phyloP scores from a whole-genome alignment of 2,329 filamentous ascomycete species.

The Malbranchea zuffiana region DNA sequence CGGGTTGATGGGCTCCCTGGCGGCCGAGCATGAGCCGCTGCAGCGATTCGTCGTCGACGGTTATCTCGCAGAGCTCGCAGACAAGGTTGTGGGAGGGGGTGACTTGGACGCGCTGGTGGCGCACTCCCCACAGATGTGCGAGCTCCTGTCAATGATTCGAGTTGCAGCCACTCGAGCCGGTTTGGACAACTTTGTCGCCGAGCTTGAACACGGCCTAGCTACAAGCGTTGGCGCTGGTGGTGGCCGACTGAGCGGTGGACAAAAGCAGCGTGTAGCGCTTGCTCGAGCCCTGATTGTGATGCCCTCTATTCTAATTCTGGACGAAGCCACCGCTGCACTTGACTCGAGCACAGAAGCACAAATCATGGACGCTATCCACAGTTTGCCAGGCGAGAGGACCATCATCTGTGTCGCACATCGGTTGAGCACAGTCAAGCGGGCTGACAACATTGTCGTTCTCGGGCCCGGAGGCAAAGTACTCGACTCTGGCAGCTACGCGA shows the following conservation, averaged over 20 bases:
- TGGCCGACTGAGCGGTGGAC: constrained; percentile 21
- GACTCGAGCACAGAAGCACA: constrained; percentile 20
- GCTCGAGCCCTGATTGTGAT: constrained; percentile 71
- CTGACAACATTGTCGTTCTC: constrained; percentile 23
- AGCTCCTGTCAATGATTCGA: constrained; percentile 35
- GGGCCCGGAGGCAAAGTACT: constrained; percentile 18
- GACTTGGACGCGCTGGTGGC: constrained; percentile 39
- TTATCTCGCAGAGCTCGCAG: constrained; percentile 41
- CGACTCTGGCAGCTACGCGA: constrained; percentile 20
- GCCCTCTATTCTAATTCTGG: constrained; percentile 57
- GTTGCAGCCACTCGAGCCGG: constrained; percentile 48
- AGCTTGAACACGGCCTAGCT: constrained; percentile 40
- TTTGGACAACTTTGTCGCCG: constrained; percentile 45
- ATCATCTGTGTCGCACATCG: constrained; percentile 23
- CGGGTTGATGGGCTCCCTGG: constrained; percentile 44
- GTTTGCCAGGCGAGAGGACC: constrained; percentile 15
- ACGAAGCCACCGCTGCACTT: constrained; percentile 23
- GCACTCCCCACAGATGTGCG: constrained; percentile 36
- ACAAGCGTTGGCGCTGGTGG: constrained; percentile 50
- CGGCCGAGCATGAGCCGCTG: constrained; percentile 31
- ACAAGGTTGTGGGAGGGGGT: constrained; percentile 42
- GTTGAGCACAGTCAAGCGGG: constrained; percentile 20
- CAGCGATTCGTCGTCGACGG: constrained; percentile 41
- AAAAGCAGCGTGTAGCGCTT: constrained; percentile 59
- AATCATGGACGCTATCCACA: constrained; percentile 19